A percentile compares a stretch with the other conserved stretches of the same genome.
These are phyloP conservation scores for Lactarius trivialis DNA, from an alignment of 768 basidiomycete genomes.

Conservation along the genomic window DNA sequence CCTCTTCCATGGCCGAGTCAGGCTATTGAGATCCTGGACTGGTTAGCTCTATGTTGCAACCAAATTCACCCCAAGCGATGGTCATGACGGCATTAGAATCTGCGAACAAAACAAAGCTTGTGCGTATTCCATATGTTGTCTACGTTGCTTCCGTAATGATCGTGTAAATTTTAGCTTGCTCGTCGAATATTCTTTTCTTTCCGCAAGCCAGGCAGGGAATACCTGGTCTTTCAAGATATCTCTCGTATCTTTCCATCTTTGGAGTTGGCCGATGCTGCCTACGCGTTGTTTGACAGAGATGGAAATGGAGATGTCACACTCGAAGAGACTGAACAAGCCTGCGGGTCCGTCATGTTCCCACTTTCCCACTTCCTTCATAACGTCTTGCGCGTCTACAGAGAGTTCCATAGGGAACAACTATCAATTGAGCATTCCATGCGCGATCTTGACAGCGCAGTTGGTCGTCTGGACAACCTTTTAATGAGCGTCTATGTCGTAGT, in stretches of 20 bases:
- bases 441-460: constrained; percentile 85
- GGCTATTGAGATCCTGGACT: background rate
- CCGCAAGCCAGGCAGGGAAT: constrained; percentile 50
- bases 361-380: background rate
- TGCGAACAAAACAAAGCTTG: constrained; percentile 71
- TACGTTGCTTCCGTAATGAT: constrained; percentile 1
- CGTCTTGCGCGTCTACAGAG: constrained; percentile 34
- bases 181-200: constrained; percentile 85
- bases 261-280: constrained; percentile 64
- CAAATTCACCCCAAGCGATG: constrained; percentile 77
- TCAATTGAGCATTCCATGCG: constrained; percentile 82
- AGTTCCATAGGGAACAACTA: constrained; percentile 79
- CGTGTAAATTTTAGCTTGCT: constrained; percentile 49
- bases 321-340: constrained; percentile 71
- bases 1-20: background rate
- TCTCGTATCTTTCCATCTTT: constrained; percentile 57
- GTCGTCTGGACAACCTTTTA: constrained; percentile 78
- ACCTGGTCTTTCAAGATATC: constrained; percentile 62
- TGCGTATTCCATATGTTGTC: constrained; percentile 26
- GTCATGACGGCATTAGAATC: constrained; percentile 74
- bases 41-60: constrained; percentile 68
- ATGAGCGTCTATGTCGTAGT: constrained; percentile 74
- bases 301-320: constrained; percentile 63
- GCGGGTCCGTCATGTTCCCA: constrained; percentile 38
- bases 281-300: constrained; percentile 64